These are phyloP conservation scores for Bocquillonia castaneifolia DNA, from an alignment of 441 rosid genomes.

Conservation along the genomic window DNA sequence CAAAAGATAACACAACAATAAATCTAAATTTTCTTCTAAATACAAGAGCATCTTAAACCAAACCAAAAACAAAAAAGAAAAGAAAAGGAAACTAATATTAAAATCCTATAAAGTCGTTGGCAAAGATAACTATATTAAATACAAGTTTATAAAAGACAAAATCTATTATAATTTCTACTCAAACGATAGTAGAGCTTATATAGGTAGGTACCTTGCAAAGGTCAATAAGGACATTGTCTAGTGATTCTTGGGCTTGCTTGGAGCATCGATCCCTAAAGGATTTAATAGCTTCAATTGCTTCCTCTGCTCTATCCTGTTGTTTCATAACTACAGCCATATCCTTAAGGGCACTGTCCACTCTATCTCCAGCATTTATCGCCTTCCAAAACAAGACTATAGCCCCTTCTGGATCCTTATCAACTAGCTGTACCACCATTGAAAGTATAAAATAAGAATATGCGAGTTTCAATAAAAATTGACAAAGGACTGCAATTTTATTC, in stretches of 20 bases:
- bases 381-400: slow-evolving; percentile 80
- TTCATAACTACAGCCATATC: slow-evolving; percentile 96
- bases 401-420: slow-evolving; percentile 72
- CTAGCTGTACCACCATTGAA: slow-evolving; percentile 44
- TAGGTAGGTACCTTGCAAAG: slow-evolving; percentile 63
- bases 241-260: slow-evolving; percentile 74
- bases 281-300: slow-evolving; percentile 69
- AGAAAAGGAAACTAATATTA: no score
- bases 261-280: slow-evolving; percentile 76
- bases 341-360: slow-evolving; percentile 84
- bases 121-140: background rate
- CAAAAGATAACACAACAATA: background rate
- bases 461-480: background rate
- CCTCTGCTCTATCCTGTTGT: slow-evolving; percentile 64
- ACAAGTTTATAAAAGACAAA: background rate
- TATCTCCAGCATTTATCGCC: slow-evolving; percentile 80
- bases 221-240: slow-evolving; percentile 86
- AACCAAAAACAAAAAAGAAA: no score
- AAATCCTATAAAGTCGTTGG: background rate
- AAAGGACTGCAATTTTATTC: background rate
- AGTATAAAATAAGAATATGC: background rate
- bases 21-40: background rate
- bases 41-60: background rate
- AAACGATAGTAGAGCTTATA: no score
- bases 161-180: background rate